Conservation (phyloP, 2,329 filamentous ascomycete species). For the Penicillium sclerotiorum region DNA sequence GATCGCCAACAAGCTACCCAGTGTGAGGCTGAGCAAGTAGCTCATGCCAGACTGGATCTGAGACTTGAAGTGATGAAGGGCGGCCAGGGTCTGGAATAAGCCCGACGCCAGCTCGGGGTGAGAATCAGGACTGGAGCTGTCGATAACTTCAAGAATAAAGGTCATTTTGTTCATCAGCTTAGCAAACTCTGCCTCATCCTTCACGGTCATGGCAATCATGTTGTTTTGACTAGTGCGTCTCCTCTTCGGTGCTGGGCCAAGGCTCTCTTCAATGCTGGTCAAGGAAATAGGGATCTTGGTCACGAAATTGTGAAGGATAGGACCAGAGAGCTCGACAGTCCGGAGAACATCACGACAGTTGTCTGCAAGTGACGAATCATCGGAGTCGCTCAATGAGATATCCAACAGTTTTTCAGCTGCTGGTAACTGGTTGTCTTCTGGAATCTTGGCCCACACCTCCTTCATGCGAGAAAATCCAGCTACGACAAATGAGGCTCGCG, state of each 20-base stretch:
- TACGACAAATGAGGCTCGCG: conserved; percentile 61
- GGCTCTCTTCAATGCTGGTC: conserved; percentile 69
- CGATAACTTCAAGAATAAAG: conserved; percentile 84
- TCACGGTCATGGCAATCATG: conserved; percentile 61
- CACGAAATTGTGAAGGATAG: conserved; percentile 72
- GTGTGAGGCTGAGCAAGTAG: conserved; percentile 82
- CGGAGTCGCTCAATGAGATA: conserved; percentile 38
- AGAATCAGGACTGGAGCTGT: conserved; percentile 73
- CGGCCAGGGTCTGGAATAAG: conserved; percentile 81
- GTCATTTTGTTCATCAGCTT: conserved; percentile 75
- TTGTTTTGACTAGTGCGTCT: conserved; percentile 76
- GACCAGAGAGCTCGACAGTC: conserved; percentile 71
- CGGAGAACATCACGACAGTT: conserved; percentile 67
- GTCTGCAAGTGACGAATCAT: conserved; percentile 32
- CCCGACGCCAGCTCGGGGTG: conserved; percentile 75
- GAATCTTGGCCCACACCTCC: conserved; percentile 65
- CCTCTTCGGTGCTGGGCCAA: conserved; percentile 74
- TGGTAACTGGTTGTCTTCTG: conserved; percentile 39
- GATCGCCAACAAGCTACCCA: conserved; percentile 81
- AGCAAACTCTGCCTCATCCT: conserved; percentile 67
- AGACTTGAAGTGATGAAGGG: conserved; percentile 81
- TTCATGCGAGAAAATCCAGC: conserved; percentile 70
- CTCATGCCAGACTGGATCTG: conserved; percentile 83
- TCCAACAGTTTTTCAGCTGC: conserved; percentile 46
- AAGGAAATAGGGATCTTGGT: conserved; percentile 72